phyloP scores from a whole-genome alignment of 2,329 filamentous ascomycete genomes.

The Aureobasidium mangrovei region DNA sequence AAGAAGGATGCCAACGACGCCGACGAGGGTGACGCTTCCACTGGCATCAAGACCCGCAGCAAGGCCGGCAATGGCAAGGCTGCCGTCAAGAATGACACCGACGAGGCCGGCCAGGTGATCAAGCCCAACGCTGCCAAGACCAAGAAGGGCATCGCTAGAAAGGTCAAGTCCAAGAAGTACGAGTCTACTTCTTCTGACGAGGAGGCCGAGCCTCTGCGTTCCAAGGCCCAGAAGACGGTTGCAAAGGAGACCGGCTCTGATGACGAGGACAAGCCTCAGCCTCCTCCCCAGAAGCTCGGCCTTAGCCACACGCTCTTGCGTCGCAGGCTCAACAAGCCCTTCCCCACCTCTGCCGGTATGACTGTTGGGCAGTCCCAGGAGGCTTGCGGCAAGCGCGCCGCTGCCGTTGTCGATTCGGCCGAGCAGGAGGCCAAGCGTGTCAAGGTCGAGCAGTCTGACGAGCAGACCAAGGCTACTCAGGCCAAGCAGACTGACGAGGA shows the following conservation, averaged over 20 bases:
- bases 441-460: background rate
- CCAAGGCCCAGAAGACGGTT: background rate
- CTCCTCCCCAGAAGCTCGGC: too few species aligned
- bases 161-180: background rate
- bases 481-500: background rate
- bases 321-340: too few species aligned
- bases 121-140: background rate
- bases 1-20: background rate
- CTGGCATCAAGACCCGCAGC: background rate
- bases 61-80: background rate
- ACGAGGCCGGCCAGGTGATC: background rate
- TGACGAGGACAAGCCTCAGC: background rate
- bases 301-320: too few species aligned
- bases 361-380: too few species aligned
- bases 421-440: background rate
- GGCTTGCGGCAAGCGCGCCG: background rate
- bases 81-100: background rate
- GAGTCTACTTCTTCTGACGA: background rate
- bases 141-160: constrained; percentile 7
- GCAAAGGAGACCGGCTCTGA: background rate
- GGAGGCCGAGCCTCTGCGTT: background rate
- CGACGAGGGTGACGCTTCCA: background rate
- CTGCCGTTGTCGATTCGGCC: background rate
- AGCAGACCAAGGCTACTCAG: background rate
- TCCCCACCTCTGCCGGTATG: too few species aligned